These are phyloP conservation scores for Amauroascus verrucosus DNA, from an alignment of 2,329 filamentous ascomycete species.

Conservation along the genomic window DNA sequence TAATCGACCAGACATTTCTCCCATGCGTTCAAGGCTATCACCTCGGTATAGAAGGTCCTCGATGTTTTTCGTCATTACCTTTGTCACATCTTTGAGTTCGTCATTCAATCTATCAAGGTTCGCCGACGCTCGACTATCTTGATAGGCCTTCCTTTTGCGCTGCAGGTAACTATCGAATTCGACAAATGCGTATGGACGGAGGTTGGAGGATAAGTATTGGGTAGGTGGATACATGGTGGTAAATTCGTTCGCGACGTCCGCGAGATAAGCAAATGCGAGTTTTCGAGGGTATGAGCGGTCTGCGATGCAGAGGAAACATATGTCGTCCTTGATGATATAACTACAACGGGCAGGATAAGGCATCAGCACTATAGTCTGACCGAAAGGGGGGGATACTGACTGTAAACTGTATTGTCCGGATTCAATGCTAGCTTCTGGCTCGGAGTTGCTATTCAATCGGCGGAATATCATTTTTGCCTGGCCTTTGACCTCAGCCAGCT, in stretches of 20 bases:
- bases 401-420: conserved; percentile 73
- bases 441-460: conserved; percentile 76
- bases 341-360: conserved; percentile 34
- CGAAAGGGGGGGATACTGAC: conserved; percentile 41
- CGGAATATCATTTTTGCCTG: conserved; percentile 87
- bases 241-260: conserved; percentile 86
- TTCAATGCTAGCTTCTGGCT: conserved; percentile 86
- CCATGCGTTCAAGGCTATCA: conserved; percentile 92
- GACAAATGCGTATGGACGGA: conserved; percentile 92
- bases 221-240: conserved; percentile 65
- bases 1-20: conserved; percentile 77
- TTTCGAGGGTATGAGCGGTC: conserved; percentile 93
- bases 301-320: conserved; percentile 90
- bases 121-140: conserved; percentile 78
- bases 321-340: conserved; percentile 72
- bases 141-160: conserved; percentile 86
- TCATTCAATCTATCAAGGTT: conserved; percentile 95
- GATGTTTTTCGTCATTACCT: conserved; percentile 99
- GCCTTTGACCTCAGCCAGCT: conserved; percentile 76
- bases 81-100: conserved; percentile 92
- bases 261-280: conserved; percentile 94
- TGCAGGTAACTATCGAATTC: conserved; percentile 97
- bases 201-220: conserved; percentile 61
- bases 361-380: conserved; percentile 18
- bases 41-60: conserved; percentile 93